Evolutionary conservation across 345 rosid genomes (phyloP), one percentile per base, ranked within the genome.

Genomic region (Citrus glauca): DNA sequence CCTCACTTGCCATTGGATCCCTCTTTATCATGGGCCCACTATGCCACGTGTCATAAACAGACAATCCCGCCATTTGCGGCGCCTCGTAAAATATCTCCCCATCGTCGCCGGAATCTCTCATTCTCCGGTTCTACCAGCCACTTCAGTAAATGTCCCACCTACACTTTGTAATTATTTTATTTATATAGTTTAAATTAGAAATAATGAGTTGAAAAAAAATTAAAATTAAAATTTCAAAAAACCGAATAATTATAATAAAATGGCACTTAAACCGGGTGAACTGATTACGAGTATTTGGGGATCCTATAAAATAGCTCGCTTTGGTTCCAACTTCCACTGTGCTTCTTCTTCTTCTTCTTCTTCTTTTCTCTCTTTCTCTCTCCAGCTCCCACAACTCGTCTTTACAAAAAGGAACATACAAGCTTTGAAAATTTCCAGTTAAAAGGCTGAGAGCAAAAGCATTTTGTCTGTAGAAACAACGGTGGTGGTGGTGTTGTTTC

Each of bases 221-320:
- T 35, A 37, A 16, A 53, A 53, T 5, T 1, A 16, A 14, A 50
- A 50, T 16, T 50, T 50, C 22, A 17, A 53, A 17, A 85, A 55
- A 55, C 11, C 16, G n/a, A 7, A 16, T 60, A 33, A 68, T 48
- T 8, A 45, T 65, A 30, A 56, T 65, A 30, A 59, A 67, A 75
- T 57, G 75, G 35, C 70, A 75, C 53, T 70, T 56, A 37, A 78
- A 77, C 75, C 66, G 63, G 59, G 33, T 59, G 65, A 71, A 40
- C 75, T 25, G 61, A 66, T 69, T 76, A 64, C 79, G 81, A 78
- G 82, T 64, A 32, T 19, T 67, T 72, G 19, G 74, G 82, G 79
- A 82, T 85, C 85, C 88, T 87, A 89, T 85, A 87, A 87, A 84
- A 77, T 9, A 81, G 80, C 68, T 71, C 19, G 81, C 75, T 71